Percentiles rank a stretch among this genome's conserved stretches.
phyloP scores from a whole-genome alignment of 108 stramenopile species.

The Stephanodiscus triporus region DNA sequence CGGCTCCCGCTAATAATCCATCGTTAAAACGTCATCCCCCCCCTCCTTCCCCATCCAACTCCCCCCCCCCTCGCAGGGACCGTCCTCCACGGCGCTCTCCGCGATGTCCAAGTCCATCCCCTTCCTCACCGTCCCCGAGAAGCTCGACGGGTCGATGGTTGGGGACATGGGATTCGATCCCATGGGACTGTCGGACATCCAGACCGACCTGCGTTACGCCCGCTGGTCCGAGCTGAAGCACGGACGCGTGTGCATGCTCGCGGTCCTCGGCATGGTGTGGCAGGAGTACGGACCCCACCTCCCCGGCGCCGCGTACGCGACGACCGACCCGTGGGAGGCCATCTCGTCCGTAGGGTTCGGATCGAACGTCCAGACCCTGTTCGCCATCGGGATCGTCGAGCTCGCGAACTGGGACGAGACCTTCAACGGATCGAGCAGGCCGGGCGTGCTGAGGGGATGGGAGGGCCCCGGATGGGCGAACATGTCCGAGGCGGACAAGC shows the following conservation, averaged over 20 bases:
- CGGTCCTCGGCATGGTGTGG: constrained; percentile 81
- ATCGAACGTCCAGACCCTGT: constrained; percentile 80
- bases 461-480: constrained; percentile 48
- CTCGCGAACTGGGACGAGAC: constrained; percentile 63
- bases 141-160: constrained; percentile 94
- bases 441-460: constrained; percentile 76
- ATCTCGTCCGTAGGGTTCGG: constrained; percentile 71
- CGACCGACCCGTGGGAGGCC: constrained; percentile 80
- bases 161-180: constrained; percentile 98
- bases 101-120: constrained; percentile 91
- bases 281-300: constrained; percentile 81
- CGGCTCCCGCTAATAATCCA: background rate
- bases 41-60: background rate
- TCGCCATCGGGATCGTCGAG: constrained; percentile 74
- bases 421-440: constrained; percentile 77
- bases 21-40: background rate
- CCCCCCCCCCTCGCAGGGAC: constrained; percentile 19
- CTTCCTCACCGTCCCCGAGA: constrained; percentile 90
- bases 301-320: constrained; percentile 79
- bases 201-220: constrained; percentile 87
- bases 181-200: constrained; percentile 91
- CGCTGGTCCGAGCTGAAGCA: constrained; percentile 91
- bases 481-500: constrained; percentile 47
- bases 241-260: constrained; percentile 77
- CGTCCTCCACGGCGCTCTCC: constrained; percentile 69